Percentiles rank a stretch among this genome's conserved stretches.
Evolutionary conservation across 257 asterid species (phyloP).

Genomic region (Solanum gandarillasii): DNA sequence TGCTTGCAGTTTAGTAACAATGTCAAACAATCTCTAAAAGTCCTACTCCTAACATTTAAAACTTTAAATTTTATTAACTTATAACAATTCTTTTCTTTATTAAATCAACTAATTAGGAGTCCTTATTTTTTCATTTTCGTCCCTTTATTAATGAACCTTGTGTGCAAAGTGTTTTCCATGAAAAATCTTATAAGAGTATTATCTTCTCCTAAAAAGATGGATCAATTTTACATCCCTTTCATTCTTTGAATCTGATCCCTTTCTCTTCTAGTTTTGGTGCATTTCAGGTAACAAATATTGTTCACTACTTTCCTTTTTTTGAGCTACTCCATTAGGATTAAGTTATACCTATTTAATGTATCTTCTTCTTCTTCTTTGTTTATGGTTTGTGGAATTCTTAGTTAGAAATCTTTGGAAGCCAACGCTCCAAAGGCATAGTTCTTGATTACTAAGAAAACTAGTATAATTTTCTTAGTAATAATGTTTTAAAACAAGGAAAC

Average conservation of each 20-base stretch:
- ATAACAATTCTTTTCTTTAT: no score
- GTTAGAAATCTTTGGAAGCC: background rate
- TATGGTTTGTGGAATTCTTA: background rate
- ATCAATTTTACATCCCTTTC: background rate
- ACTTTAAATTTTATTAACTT: no score
- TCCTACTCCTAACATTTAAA: no score
- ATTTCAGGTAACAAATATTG: background rate
- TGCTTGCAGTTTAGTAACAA: no score
- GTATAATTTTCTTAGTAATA: background rate
- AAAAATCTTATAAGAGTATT: background rate
- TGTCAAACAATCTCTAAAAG: no score
- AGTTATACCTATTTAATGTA: background rate
- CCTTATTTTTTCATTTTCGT: no score
- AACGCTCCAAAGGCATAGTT: background rate
- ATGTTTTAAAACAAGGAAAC: background rate
- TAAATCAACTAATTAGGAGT: no score
- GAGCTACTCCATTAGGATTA: background rate
- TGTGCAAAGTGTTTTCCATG: background rate
- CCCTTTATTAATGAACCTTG: no score
- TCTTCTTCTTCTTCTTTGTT: background rate
- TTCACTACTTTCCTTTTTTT: background rate
- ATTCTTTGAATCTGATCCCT: background rate
- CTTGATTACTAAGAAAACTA: background rate
- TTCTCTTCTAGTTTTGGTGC: background rate
- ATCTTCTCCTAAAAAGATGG: background rate